Evolutionary conservation across 768 basidiomycete species (phyloP).

Genomic region (Suillus placidus): DNA sequence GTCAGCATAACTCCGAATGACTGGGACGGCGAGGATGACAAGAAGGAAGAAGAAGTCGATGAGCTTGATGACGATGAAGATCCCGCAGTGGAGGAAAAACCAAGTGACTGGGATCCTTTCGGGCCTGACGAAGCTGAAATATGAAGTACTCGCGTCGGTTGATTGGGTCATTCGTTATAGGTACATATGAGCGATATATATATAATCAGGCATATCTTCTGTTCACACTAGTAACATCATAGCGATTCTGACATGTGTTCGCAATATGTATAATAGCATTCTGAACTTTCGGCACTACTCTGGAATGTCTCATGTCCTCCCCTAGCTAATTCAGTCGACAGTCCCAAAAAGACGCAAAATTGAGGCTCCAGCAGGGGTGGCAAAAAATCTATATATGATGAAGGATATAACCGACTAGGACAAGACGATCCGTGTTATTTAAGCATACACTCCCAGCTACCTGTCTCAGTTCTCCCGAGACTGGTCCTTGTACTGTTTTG

Average conservation of each 20-base stretch:
- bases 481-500: slow-evolving; percentile 48
- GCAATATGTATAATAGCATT: neutral
- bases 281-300: neutral
- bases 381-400: neutral
- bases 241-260: neutral
- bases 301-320: neutral
- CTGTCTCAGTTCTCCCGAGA: neutral
- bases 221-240: neutral
- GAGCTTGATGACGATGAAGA: slow-evolving; percentile 21
- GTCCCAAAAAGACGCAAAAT: neutral
- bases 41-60: slow-evolving; percentile 24
- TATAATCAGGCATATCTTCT: neutral
- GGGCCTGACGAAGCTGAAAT: slow-evolving; percentile 29
- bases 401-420: neutral
- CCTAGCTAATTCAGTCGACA: neutral
- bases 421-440: too few relatives aligned
- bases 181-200: neutral
- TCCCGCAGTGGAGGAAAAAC: slow-evolving; percentile 31
- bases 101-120: slow-evolving; percentile 35
- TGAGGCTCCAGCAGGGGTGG: too few relatives aligned
- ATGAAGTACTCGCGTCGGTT: slow-evolving; percentile 7
- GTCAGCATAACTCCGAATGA: slow-evolving; percentile 31
- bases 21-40: slow-evolving; percentile 15
- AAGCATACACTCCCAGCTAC: neutral
- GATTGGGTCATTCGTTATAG: neutral